Conservation (phyloP, 257 asterid genomes). For the Scutellaria baicalensis region DNA sequence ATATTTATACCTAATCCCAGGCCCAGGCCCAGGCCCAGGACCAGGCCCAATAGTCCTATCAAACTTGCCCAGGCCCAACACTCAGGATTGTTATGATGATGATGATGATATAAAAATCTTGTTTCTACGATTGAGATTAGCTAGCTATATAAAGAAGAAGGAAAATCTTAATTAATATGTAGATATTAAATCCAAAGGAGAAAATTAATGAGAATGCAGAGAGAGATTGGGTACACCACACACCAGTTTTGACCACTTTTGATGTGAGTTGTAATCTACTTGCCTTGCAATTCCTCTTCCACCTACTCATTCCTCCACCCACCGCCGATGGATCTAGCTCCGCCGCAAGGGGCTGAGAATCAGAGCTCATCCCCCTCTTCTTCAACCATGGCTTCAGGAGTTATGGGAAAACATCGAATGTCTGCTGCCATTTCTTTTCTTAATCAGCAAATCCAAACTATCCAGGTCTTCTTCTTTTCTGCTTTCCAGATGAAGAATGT, state of each 20-base stretch:
- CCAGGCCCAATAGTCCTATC: no score
- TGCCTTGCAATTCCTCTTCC: neutral
- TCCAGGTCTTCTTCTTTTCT: slow-evolving; percentile 26
- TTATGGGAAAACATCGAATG: slow-evolving; percentile 54
- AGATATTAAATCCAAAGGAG: neutral
- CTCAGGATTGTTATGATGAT: no score
- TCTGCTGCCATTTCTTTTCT: slow-evolving; percentile 50
- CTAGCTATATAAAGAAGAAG: no score
- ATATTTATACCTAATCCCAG: neutral
- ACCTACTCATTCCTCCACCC: neutral
- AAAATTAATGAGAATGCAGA: neutral
- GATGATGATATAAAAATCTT: no score
- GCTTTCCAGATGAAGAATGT: neutral
- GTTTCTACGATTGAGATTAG: no score
- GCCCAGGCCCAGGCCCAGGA: neutral
- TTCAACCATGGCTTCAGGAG: slow-evolving; percentile 10
- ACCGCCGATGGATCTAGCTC: slow-evolving; percentile 31
- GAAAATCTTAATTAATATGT: no score
- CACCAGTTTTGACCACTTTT: slow-evolving; percentile 26
- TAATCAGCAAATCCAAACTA: slow-evolving; percentile 49
- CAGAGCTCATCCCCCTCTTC: slow-evolving; percentile 18
- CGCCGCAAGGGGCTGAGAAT: slow-evolving; percentile 28
- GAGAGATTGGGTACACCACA: neutral
- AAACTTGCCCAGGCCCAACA: no score
- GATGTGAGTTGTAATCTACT: slow-evolving; percentile 1